These are phyloP conservation scores for Starmerella lactis-condensi DNA, from an alignment of 805 yeast genomes.

Conservation along the genomic window DNA sequence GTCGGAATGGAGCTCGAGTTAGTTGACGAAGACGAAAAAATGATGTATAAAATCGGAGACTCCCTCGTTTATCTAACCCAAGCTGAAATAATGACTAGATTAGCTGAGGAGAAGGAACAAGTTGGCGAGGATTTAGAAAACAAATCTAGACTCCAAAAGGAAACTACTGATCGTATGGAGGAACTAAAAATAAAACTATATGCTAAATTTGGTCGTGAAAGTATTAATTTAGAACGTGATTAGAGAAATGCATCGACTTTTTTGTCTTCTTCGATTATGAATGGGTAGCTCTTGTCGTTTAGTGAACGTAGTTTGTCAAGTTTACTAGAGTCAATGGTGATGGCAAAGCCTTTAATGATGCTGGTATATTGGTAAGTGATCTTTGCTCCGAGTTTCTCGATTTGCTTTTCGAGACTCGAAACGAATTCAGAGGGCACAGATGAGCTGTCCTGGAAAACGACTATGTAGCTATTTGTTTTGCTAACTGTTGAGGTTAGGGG, in stretches of 20 bases:
- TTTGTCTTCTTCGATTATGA: constrained; percentile 30
- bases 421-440: constrained; percentile 22
- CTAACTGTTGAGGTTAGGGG: background rate
- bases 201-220: constrained; percentile 68
- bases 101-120: constrained; percentile 43
- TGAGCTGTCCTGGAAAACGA: constrained; percentile 20
- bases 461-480: constrained; percentile 14
- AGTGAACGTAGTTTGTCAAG: constrained; percentile 14
- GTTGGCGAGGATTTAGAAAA: constrained; percentile 26
- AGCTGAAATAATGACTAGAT: constrained; percentile 41
- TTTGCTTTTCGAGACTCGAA: constrained; percentile 21
- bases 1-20: constrained; percentile 70
- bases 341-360: constrained; percentile 32
- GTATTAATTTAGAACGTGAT: constrained; percentile 58
- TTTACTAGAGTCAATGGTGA: constrained; percentile 23
- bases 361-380: constrained; percentile 32
- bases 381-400: constrained; percentile 27
- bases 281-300: constrained; percentile 23
- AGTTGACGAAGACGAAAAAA: constrained; percentile 37
- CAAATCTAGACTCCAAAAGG: constrained; percentile 31
- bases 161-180: constrained; percentile 33
- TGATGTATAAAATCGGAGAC: constrained; percentile 60
- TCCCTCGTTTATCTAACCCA: constrained; percentile 52
- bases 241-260: constrained; percentile 17
- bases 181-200: constrained; percentile 57